Conservation (phyloP, 768 basidiomycete genomes). For the Rhodosporidiobolus sp. region DNA sequence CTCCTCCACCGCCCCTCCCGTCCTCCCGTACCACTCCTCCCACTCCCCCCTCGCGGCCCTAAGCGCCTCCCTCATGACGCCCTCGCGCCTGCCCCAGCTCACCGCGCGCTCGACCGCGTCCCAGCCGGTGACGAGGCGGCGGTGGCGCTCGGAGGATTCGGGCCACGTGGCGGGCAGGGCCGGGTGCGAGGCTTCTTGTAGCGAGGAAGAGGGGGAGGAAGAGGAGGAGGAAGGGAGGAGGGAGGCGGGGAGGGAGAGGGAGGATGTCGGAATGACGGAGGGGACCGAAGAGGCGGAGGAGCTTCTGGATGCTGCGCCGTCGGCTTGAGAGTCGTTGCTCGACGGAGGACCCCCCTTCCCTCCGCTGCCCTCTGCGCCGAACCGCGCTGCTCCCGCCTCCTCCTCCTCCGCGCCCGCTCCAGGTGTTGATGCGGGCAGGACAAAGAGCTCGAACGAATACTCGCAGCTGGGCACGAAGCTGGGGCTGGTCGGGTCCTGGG, state of each 20-base stretch:
- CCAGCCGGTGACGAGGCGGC: constrained; percentile 19
- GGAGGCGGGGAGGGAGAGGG: not conserved
- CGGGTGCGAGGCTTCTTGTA: not conserved
- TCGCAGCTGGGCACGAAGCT: constrained; percentile 25
- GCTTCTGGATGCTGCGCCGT: not conserved
- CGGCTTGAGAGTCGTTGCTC: not conserved
- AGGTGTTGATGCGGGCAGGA: not conserved
- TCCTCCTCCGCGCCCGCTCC: no score
- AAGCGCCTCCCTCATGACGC: constrained; percentile 18
- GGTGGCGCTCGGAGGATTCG: constrained; percentile 23
- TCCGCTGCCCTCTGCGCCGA: no score
- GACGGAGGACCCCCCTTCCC: no score
- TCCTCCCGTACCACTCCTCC: not conserved
- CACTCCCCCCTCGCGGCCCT: constrained; percentile 2
- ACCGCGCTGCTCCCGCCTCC: not conserved
- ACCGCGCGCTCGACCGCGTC: constrained; percentile 2
- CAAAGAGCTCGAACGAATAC: constrained; percentile 39
- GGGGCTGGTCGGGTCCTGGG: not conserved
- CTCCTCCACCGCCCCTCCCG: not conserved
- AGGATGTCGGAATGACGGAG: not conserved
- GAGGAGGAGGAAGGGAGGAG: not conserved
- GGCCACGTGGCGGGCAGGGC: constrained; percentile 30
- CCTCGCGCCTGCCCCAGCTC: constrained; percentile 21
- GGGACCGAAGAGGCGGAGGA: not conserved
- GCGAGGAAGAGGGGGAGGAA: not conserved